These are phyloP conservation scores for Scedosporium minutisporum DNA, from an alignment of 2,329 filamentous ascomycete species.

Conservation along the genomic window DNA sequence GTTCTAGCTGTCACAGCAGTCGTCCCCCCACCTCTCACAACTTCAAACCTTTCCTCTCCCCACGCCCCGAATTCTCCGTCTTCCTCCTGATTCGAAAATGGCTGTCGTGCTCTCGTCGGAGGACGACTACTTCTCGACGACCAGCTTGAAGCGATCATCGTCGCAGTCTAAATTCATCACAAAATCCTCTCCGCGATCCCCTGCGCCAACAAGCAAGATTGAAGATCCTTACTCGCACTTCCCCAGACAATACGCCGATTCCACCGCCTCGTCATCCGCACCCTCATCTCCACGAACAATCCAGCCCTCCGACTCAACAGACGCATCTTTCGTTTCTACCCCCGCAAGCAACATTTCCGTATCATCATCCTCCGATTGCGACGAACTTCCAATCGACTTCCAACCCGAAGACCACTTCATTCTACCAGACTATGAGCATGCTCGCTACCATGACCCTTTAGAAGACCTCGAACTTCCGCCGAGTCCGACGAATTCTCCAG, in stretches of 20 bases:
- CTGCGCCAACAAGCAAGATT: slow-evolving; percentile 36
- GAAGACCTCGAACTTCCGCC: slow-evolving; percentile 41
- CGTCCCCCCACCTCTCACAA: not conserved
- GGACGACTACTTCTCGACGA: slow-evolving; percentile 41
- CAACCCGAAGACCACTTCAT: slow-evolving; percentile 36
- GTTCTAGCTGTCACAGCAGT: not conserved
- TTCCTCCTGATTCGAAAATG: not conserved
- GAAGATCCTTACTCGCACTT: slow-evolving; percentile 35
- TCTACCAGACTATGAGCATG: slow-evolving; percentile 35
- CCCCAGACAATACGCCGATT: slow-evolving; percentile 33
- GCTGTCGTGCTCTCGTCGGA: slow-evolving; percentile 48
- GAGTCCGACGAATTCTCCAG: slow-evolving; percentile 43
- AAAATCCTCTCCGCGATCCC: slow-evolving; percentile 32
- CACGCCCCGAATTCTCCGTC: not conserved
- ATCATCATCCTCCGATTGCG: slow-evolving; percentile 46
- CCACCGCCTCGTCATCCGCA: slow-evolving; percentile 37
- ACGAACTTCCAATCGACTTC: slow-evolving; percentile 37
- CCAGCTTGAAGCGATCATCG: slow-evolving; percentile 45
- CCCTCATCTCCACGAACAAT: slow-evolving; percentile 46
- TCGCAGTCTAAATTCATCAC: slow-evolving; percentile 48
- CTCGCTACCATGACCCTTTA: slow-evolving; percentile 34
- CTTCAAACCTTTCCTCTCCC: not conserved
- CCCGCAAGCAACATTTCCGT: slow-evolving; percentile 55
- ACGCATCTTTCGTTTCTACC: slow-evolving; percentile 52
- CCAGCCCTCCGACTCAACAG: slow-evolving; percentile 38